Conservation (phyloP, 2,329 filamentous ascomycete species). For the Zasmidium cellare region DNA sequence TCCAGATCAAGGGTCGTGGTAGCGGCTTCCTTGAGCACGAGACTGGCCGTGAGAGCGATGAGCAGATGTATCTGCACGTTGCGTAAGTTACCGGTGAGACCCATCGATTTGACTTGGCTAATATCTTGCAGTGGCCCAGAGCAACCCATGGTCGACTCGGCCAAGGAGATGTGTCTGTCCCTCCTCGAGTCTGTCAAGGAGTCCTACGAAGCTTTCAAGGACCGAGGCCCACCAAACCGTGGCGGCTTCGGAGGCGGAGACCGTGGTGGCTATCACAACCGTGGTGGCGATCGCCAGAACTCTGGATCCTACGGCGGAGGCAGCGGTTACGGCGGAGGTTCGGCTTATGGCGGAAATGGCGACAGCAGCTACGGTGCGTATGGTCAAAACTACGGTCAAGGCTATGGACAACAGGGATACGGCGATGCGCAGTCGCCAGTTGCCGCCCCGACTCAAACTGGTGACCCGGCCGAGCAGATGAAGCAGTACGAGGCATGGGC, state of each 20-base stretch:
- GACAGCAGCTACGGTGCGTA: constrained; percentile 16
- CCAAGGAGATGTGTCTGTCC: constrained; percentile 86
- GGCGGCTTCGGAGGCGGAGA: constrained; percentile 47
- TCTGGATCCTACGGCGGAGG: constrained; percentile 35
- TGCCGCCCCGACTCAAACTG: constrained; percentile 27
- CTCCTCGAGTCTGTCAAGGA: constrained; percentile 82
- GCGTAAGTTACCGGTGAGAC: constrained; percentile 61
- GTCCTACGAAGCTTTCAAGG: constrained; percentile 88
- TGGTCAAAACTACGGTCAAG: constrained; percentile 8
- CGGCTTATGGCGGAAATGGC: constrained; percentile 34
- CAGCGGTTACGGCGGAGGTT: constrained; percentile 43
- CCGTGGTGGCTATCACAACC: constrained; percentile 22
- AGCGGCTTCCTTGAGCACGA: constrained; percentile 90
- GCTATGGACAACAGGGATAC: constrained; percentile 17
- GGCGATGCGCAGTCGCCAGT: constrained; percentile 37
- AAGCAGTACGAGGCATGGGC: constrained; percentile 62
- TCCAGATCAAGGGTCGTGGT: constrained; percentile 96
- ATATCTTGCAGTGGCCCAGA: constrained; percentile 70
- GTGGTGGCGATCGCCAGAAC: constrained; percentile 34
- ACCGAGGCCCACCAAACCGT: constrained; percentile 52
- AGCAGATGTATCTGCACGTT: constrained; percentile 95
- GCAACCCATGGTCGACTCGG: constrained; percentile 78
- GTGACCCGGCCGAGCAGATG: constrained; percentile 26
- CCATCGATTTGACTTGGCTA: constrained; percentile 4
- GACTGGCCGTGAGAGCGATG: constrained; percentile 88